Conservation (phyloP, 306 rosid genomes). For the Acacia acuminata region DNA sequence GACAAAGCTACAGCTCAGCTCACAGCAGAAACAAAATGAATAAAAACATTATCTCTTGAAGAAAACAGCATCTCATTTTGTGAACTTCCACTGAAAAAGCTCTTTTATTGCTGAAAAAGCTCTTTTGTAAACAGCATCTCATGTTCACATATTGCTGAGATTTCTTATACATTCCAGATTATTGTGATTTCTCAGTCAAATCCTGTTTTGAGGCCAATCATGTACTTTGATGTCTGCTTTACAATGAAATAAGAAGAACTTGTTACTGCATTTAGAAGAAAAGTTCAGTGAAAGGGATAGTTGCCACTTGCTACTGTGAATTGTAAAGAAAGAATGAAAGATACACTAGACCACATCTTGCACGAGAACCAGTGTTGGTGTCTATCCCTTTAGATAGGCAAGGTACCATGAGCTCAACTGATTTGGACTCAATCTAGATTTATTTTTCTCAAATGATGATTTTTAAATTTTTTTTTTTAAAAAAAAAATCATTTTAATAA, state of each 20-base stretch:
- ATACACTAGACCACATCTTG: background rate
- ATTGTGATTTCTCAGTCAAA: background rate
- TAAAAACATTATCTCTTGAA: background rate
- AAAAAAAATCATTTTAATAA: too few relatives aligned
- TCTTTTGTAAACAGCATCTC: background rate
- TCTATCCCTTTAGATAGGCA: too few relatives aligned
- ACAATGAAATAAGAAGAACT: background rate
- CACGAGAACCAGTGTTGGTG: too few relatives aligned
- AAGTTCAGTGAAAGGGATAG: background rate
- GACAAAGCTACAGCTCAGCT: constrained; percentile 6
- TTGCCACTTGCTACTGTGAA: background rate
- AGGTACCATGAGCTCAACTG: too few relatives aligned
- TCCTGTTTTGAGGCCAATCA: background rate
- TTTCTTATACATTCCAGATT: background rate
- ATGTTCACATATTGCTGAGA: background rate
- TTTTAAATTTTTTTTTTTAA: too few relatives aligned
- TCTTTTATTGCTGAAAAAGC: background rate
- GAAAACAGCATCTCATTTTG: background rate
- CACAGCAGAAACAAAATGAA: constrained; percentile 19
- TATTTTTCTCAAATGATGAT: too few relatives aligned
- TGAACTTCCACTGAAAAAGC: constrained; percentile 3
- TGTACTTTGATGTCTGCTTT: background rate
- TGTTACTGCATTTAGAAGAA: background rate
- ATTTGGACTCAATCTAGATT: too few relatives aligned
- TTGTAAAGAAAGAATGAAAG: background rate